phyloP scores from a whole-genome alignment of 306 rosid species.

The Cucumis melo region DNA sequence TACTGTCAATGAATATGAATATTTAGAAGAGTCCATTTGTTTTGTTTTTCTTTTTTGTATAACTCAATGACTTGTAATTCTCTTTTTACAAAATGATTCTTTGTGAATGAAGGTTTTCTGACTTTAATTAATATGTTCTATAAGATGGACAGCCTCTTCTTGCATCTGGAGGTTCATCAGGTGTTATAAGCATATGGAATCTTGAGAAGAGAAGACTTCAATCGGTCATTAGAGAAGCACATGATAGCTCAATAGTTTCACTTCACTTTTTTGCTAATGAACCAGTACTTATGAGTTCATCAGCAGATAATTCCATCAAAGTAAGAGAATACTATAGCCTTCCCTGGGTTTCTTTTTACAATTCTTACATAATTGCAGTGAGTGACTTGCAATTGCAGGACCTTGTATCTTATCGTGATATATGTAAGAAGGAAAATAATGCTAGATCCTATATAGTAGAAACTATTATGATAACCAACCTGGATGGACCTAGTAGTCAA shows the following conservation, averaged over 20 bases:
- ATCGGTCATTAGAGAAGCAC: slow-evolving; percentile 82
- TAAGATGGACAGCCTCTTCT: slow-evolving; percentile 92
- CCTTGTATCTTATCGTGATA: not conserved
- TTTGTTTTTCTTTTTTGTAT: not conserved
- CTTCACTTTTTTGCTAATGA: slow-evolving; percentile 86
- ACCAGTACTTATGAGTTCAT: slow-evolving; percentile 87
- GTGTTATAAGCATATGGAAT: slow-evolving; percentile 95
- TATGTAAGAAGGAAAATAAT: not conserved
- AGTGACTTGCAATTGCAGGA: too few relatives aligned
- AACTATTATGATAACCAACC: not conserved
- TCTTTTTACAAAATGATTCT: not conserved
- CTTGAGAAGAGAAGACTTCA: slow-evolving; percentile 91
- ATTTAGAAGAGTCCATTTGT: not conserved
- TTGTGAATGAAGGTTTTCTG: slow-evolving; percentile 1
- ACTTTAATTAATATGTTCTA: slow-evolving; percentile 8
- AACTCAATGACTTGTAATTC: not conserved
- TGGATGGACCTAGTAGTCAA: not conserved
- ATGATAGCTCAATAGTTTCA: slow-evolving; percentile 59
- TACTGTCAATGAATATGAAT: not conserved
- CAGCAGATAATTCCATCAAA: slow-evolving; percentile 84
- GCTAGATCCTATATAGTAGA: not conserved
- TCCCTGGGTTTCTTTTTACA: not conserved
- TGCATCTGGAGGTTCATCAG: slow-evolving; percentile 97
- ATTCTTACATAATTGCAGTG: not conserved
- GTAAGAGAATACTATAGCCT: slow-evolving; percentile 24